Conservation (phyloP, 371 early-diverging fungal genomes). For the Actinomucor elegans region DNA sequence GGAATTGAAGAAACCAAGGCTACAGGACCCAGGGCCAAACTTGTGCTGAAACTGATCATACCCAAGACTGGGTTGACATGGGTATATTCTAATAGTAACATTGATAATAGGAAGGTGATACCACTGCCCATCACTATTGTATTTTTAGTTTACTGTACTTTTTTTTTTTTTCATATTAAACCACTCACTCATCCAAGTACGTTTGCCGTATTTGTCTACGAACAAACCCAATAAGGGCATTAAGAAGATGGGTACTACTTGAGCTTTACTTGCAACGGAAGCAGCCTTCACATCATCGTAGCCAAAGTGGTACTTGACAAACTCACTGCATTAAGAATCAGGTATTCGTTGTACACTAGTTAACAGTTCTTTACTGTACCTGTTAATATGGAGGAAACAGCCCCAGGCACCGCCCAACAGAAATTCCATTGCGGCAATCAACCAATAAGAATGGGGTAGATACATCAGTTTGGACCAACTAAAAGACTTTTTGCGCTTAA, state of each 20-base stretch:
- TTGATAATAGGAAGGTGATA: slow-evolving; percentile 38
- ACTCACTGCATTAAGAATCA: no score
- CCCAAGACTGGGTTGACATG: slow-evolving; percentile 55
- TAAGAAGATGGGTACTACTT: slow-evolving; percentile 65
- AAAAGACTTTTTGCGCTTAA: slow-evolving; percentile 61
- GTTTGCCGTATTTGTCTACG: slow-evolving; percentile 62
- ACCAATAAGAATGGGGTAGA: slow-evolving; percentile 70
- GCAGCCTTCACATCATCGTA: slow-evolving; percentile 59
- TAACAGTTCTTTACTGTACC: no score
- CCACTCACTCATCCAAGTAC: slow-evolving; percentile 58
- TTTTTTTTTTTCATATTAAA: no score
- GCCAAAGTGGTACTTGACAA: slow-evolving; percentile 63
- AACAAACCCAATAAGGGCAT: slow-evolving; percentile 69
- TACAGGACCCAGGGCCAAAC: slow-evolving; percentile 69
- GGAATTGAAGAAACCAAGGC: slow-evolving; percentile 66
- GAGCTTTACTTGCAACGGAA: slow-evolving; percentile 65
- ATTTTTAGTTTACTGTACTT: no score
- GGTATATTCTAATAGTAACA: slow-evolving; percentile 59
- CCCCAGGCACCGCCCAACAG: slow-evolving; percentile 71
- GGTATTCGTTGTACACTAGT: no score
- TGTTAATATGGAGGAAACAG: slow-evolving; percentile 71
- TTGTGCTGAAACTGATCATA: slow-evolving; percentile 62
- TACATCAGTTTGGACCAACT: slow-evolving; percentile 56
- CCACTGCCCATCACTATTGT: slow-evolving; percentile 60
- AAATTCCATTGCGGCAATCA: slow-evolving; percentile 61